Percentiles rank a stretch among this genome's conserved stretches.
Conservation (phyloP, 495 filamentous ascomycete species). For the Daldinia childiae region DNA sequence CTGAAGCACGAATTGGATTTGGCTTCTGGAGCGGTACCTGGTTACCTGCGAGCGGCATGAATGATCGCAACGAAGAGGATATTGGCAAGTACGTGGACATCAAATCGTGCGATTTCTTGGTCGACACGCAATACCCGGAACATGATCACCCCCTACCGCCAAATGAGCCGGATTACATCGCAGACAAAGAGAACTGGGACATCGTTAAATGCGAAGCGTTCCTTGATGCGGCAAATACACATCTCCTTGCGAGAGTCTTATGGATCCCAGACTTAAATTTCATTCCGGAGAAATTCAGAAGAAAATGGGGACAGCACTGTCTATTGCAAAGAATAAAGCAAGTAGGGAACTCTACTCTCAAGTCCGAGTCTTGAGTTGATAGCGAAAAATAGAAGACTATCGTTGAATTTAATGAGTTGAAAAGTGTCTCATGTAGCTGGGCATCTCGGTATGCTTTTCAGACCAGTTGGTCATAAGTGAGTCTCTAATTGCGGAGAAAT, state of each 20-base stretch:
- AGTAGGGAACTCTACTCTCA: not conserved
- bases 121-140: constrained; percentile 84
- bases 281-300: constrained; percentile 72
- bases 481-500: not conserved
- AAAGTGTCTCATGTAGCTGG: not conserved
- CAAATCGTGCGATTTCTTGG: constrained; percentile 78
- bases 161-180: constrained; percentile 78
- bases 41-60: constrained; percentile 84
- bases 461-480: not conserved
- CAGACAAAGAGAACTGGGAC: constrained; percentile 77
- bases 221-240: constrained; percentile 79
- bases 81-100: constrained; percentile 84
- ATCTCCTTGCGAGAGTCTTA: constrained; percentile 76
- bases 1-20: constrained; percentile 68
- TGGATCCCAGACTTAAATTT: constrained; percentile 82
- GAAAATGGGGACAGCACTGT: constrained; percentile 87
- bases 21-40: constrained; percentile 81
- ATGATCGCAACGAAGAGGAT: constrained; percentile 91
- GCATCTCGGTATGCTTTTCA: not conserved
- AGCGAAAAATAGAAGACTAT: not conserved
- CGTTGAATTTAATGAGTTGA: constrained; percentile 2
- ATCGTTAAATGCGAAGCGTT: constrained; percentile 76
- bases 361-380: not conserved
- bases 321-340: constrained; percentile 67
- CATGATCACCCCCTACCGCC: constrained; percentile 51